Conservation (phyloP, 108 stramenopile species). For the Epithemia pelagica region DNA sequence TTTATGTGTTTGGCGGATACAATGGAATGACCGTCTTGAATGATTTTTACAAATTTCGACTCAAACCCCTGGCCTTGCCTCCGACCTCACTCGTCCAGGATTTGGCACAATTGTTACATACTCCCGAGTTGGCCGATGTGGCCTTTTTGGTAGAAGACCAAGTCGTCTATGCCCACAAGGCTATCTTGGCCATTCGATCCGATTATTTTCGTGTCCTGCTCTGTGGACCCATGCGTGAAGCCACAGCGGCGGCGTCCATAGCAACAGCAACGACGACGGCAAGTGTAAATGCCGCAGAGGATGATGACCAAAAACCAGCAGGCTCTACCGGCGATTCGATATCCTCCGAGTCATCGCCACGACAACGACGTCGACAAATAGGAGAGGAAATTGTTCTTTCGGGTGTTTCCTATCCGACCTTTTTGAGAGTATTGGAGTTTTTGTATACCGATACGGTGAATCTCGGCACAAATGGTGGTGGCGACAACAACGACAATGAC, state of each 20-base stretch:
- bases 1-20: constrained; percentile 87
- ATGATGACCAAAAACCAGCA: neutral
- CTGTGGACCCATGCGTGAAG: constrained; percentile 85
- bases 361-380: neutral
- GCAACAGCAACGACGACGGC: neutral
- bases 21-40: constrained; percentile 80
- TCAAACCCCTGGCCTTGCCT: constrained; percentile 75
- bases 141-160: constrained; percentile 88
- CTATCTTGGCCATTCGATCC: constrained; percentile 85
- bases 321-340: no score
- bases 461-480: constrained; percentile 55
- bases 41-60: constrained; percentile 90
- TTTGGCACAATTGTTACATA: constrained; percentile 62
- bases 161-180: constrained; percentile 81
- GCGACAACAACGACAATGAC: no score
- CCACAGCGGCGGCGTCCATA: no score
- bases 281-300: neutral
- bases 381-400: constrained; percentile 37
- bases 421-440: constrained; percentile 88
- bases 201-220: constrained; percentile 92
- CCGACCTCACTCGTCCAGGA: constrained; percentile 74
- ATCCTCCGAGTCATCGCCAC: neutral
- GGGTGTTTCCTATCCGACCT: constrained; percentile 80
- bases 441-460: constrained; percentile 87
- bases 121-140: constrained; percentile 79